Conservation (phyloP, 108 stramenopile genomes). For the Pseudonitzschia multiseries region DNA sequence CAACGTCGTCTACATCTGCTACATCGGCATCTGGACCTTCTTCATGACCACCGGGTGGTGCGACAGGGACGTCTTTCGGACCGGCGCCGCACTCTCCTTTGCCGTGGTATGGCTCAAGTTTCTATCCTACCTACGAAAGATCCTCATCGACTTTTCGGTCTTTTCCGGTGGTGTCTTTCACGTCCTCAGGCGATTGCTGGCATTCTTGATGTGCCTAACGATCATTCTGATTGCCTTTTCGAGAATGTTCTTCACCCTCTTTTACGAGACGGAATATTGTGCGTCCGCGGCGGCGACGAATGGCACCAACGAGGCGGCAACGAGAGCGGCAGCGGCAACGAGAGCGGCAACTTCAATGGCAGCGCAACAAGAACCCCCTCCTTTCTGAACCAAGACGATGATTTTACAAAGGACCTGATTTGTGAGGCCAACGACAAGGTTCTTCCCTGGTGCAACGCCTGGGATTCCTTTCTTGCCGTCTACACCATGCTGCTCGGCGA, state of each 20-base stretch:
- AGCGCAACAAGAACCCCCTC: neutral
- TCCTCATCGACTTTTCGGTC: slow-evolving; percentile 63
- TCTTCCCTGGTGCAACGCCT: slow-evolving; percentile 51
- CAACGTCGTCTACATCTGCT: slow-evolving; percentile 45
- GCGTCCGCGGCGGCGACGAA: neutral
- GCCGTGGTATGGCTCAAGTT: slow-evolving; percentile 46
- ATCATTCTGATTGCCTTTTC: slow-evolving; percentile 66
- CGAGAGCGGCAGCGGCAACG: neutral
- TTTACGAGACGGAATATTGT: slow-evolving; percentile 40
- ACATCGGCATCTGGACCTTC: slow-evolving; percentile 51
- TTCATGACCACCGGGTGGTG: slow-evolving; percentile 43
- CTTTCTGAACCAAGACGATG: neutral
- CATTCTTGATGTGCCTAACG: slow-evolving; percentile 53
- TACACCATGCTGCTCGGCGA: slow-evolving; percentile 78
- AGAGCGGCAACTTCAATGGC: neutral
- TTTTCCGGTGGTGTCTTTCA: slow-evolving; percentile 59
- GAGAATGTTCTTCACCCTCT: slow-evolving; percentile 54
- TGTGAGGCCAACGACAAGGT: slow-evolving; percentile 13
- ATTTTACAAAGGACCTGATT: neutral
- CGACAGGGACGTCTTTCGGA: slow-evolving; percentile 35
- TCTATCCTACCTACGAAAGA: slow-evolving; percentile 45
- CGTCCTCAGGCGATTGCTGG: slow-evolving; percentile 48
- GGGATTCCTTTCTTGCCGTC: slow-evolving; percentile 53
- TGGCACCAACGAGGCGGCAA: neutral
- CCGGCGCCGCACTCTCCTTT: slow-evolving; percentile 39